Evolutionary conservation across 352 stramenopile species (phyloP).

Genomic region (Globisporangium megalacanthum): DNA sequence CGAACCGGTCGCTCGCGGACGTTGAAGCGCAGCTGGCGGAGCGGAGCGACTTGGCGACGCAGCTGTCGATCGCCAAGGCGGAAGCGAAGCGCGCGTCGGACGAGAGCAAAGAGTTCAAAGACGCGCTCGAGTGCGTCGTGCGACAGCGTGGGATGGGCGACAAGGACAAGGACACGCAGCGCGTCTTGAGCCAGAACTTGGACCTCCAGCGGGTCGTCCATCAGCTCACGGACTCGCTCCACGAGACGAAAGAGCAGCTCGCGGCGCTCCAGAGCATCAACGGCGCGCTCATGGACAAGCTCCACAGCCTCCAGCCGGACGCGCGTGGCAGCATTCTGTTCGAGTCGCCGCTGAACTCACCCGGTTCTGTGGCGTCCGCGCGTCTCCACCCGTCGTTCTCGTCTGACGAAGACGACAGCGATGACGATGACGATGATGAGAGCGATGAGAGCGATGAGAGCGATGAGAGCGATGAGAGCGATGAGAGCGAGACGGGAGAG

Average conservation of each 20-base stretch:
- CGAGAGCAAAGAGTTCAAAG: conserved; percentile 58
- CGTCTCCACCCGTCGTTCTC: conserved; percentile 37
- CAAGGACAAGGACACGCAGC: conserved; percentile 63
- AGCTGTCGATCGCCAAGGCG: conserved; percentile 48
- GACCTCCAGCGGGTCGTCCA: conserved; percentile 70
- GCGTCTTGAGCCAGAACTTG: conserved; percentile 53
- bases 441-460: conserved; percentile 28
- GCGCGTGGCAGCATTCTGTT: conserved; percentile 40
- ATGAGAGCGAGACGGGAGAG: too few relatives aligned
- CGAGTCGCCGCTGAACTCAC: conserved; percentile 31
- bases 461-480: background rate
- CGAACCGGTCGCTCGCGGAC: conserved; percentile 44
- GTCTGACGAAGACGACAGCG: conserved; percentile 53
- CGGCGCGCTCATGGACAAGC: conserved; percentile 52
- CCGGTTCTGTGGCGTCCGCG: conserved; percentile 27
- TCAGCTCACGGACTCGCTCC: conserved; percentile 65
- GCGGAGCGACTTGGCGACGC: conserved; percentile 38
- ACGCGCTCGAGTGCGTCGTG: conserved; percentile 37
- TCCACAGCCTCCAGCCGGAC: conserved; percentile 51
- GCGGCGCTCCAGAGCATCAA: conserved; percentile 75
- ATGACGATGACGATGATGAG: conserved; percentile 34
- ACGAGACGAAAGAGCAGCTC: conserved; percentile 65
- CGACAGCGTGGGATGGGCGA: conserved; percentile 46
- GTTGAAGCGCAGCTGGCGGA: conserved; percentile 55
- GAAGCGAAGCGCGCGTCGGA: conserved; percentile 47